Conservation (phyloP, 805 yeast genomes). For the Scheffersomyces ergatensis region DNA sequence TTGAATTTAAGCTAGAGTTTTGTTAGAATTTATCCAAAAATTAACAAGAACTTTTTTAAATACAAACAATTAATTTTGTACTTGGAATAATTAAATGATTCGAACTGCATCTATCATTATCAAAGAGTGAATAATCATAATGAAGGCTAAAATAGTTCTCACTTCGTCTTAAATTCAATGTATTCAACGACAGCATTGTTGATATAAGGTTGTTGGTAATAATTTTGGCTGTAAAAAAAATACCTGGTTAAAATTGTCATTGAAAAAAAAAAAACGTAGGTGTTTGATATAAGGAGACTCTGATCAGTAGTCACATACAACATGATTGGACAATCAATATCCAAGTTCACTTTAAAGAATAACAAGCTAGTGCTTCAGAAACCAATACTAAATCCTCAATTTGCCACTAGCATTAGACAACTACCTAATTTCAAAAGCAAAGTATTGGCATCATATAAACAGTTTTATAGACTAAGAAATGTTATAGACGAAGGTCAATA, state of each 20-base stretch:
- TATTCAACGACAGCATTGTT: background rate
- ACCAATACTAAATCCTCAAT: conserved; percentile 4
- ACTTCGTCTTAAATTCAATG: conserved; percentile 6
- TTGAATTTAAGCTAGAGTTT: no score
- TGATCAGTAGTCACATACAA: no score
- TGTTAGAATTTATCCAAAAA: no score
- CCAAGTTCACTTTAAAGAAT: background rate
- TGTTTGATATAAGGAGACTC: no score
- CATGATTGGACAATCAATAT: no score
- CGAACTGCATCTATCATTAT: background rate
- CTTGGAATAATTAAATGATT: background rate
- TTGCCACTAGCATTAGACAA: background rate
- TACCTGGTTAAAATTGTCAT: no score
- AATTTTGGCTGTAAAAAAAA: conserved; percentile 8
- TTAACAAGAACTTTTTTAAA: no score
- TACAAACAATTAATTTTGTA: background rate
- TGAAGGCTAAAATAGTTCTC: conserved; percentile 6
- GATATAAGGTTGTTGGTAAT: background rate
- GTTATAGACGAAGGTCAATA: conserved; percentile 14
- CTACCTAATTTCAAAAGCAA: conserved; percentile 9
- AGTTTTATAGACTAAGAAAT: conserved; percentile 28
- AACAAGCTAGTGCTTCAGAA: conserved; percentile 7
- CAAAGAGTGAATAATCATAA: conserved; percentile 1
- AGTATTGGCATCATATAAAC: conserved; percentile 25
- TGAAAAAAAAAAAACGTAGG: no score